A percentile compares a stretch with the other conserved stretches of the same genome.
These are phyloP conservation scores for Mycena sanguinolenta DNA, from an alignment of 768 basidiomycete species.

Conservation along the genomic window DNA sequence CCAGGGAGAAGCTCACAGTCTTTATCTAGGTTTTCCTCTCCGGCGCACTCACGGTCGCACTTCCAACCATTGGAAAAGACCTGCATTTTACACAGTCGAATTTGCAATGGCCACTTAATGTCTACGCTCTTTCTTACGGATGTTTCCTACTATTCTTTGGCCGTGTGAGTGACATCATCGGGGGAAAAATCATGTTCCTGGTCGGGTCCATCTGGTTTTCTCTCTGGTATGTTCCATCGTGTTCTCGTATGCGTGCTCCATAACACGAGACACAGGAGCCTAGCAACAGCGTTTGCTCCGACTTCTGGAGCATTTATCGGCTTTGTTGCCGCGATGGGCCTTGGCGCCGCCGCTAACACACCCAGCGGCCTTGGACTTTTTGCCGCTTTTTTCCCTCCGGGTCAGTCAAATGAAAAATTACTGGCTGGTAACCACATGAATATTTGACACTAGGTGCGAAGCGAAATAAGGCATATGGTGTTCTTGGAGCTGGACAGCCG, in stretches of 20 bases:
- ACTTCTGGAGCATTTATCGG: slow-evolving; percentile 45
- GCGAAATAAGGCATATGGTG: slow-evolving; percentile 48
- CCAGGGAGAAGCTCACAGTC: neutral
- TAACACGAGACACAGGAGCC: slow-evolving; percentile 38
- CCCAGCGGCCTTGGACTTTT: slow-evolving; percentile 46
- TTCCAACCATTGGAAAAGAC: slow-evolving; percentile 46
- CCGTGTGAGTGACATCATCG: slow-evolving; percentile 42
- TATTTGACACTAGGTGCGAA: slow-evolving; percentile 31
- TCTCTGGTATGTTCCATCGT: slow-evolving; percentile 40
- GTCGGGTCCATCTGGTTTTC: slow-evolving; percentile 48
- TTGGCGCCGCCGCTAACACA: slow-evolving; percentile 52
- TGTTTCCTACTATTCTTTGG: slow-evolving; percentile 43
- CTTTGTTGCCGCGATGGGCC: slow-evolving; percentile 47
- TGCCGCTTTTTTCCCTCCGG: slow-evolving; percentile 45
- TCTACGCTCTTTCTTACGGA: slow-evolving; percentile 43
- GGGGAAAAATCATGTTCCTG: slow-evolving; percentile 45
- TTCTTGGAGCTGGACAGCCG: slow-evolving; percentile 50
- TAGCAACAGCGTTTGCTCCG: slow-evolving; percentile 47
- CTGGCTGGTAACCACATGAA: neutral
- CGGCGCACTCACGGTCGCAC: slow-evolving; percentile 43
- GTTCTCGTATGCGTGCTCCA: neutral
- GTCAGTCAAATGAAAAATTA: neutral
- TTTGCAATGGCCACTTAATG: slow-evolving; percentile 44
- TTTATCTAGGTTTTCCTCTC: slow-evolving; percentile 41
- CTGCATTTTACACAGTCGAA: slow-evolving; percentile 41